A percentile compares a stretch with the other conserved stretches of the same genome.
These are phyloP conservation scores for Cyclotella cryptica DNA, from an alignment of 108 stramenopile species.

Conservation along the genomic window DNA sequence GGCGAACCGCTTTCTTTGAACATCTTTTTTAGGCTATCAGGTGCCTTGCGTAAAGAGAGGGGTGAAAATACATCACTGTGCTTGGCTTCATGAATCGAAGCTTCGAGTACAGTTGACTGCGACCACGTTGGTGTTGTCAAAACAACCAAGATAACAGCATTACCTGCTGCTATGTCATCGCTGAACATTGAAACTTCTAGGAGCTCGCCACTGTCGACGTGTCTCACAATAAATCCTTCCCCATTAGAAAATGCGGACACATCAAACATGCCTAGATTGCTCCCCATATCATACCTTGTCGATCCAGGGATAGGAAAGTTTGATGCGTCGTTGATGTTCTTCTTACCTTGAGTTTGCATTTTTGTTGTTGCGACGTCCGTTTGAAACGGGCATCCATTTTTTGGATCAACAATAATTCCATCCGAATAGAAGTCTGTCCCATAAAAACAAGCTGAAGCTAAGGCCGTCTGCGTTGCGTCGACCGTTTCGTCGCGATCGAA, in stretches of 20 bases:
- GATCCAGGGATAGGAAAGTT: conserved; percentile 20
- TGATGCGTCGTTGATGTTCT: background rate
- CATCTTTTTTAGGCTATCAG: background rate
- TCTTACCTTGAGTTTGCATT: conserved; percentile 3
- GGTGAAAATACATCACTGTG: background rate
- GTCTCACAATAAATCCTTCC: conserved; percentile 68
- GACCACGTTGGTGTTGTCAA: conserved; percentile 9
- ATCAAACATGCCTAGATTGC: conserved; percentile 65
- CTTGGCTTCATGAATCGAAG: background rate
- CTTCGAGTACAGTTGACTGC: background rate
- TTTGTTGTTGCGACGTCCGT: conserved; percentile 15
- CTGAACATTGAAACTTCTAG: conserved; percentile 57
- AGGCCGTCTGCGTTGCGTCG: conserved; percentile 56
- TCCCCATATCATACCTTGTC: conserved; percentile 62
- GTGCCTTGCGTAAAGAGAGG: background rate
- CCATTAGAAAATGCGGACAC: conserved; percentile 62
- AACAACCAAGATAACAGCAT: conserved; percentile 14
- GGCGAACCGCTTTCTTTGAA: background rate
- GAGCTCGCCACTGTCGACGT: conserved; percentile 61
- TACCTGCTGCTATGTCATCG: conserved; percentile 18
- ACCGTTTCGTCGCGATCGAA: background rate
- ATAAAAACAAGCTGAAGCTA: conserved; percentile 56
- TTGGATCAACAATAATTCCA: conserved; percentile 22
- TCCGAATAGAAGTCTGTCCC: conserved; percentile 62
- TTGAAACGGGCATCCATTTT: conserved; percentile 15